Base-by-base conservation (phyloP, 441 rosid species). In the Gossypium laxum region DNA sequence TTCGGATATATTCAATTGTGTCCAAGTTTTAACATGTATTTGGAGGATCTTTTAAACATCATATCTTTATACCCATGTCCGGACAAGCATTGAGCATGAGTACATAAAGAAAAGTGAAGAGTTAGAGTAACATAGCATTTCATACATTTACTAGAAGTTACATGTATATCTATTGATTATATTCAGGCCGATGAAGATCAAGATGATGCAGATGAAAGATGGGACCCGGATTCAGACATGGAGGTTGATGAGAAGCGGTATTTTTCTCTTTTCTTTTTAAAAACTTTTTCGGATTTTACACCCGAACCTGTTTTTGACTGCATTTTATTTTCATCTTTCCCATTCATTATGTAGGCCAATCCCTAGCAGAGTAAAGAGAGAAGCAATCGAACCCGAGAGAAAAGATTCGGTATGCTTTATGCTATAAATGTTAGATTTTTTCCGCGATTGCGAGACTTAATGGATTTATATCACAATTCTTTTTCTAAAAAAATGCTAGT, bases 351-450 rank as follows among this genome's bases (percentile, higher is more conserved):
- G 98, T 60, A 90, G 86, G 76, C 86, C 84, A 66, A 69, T 87
- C 34, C 85, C 82, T 72, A 81, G 82, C 83, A 85, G 94, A 82
- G 96, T 89, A 14, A 88, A 86, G 83, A 86, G 91, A 77, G 96
- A 90, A 78, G 67, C 76, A 24, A 74, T 85, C 58, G 98, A 88
- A 77, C 75, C 87, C 43, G 91, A 87, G 50, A 64, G 75, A 61
- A 90, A 85, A 73, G 91, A 88, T 59, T 78, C 24, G 88, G 96
- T 88, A 84, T 76, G 76, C 52, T 62, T 15, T 71, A 15, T 22
- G 45, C 17, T 43, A 19, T 12, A 19, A 34, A n/a, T 57, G 18
- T 7, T 55, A 8, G 12, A 26, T 18, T 72, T 52, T 59, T 14
- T 54, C 21, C 28, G 11, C 22, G 65, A 43, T n/a, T 45, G 67